Percentiles rank a stretch among this genome's conserved stretches.
Evolutionary conservation across 495 filamentous ascomycete genomes (phyloP).

Genomic region (Sporormia fimetaria): DNA sequence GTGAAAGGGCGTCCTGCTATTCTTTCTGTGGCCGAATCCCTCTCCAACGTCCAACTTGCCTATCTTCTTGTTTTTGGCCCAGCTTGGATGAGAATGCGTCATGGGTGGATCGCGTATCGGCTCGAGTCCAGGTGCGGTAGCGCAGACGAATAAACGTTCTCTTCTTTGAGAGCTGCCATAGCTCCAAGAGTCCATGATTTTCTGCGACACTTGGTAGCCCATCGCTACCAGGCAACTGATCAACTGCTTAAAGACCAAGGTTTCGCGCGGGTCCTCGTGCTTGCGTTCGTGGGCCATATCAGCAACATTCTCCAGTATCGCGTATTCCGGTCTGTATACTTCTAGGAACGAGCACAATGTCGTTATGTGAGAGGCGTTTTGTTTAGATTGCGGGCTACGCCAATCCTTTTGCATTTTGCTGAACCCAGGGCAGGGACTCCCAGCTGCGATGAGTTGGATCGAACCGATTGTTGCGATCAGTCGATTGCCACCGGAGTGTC

Average conservation of each 20-base stretch:
- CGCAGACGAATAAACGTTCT: slow-evolving; percentile 52
- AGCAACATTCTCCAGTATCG: slow-evolving; percentile 60
- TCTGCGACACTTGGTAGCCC: slow-evolving; percentile 58
- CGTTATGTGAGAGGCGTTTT: slow-evolving; percentile 60
- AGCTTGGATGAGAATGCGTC: slow-evolving; percentile 49
- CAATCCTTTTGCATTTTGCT: slow-evolving; percentile 46
- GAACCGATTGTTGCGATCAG: slow-evolving; percentile 45
- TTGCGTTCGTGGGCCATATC: slow-evolving; percentile 40
- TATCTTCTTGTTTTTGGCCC: slow-evolving; percentile 31
- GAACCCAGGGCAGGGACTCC: slow-evolving; percentile 65
- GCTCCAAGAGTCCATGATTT: slow-evolving; percentile 55
- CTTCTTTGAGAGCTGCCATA: slow-evolving; percentile 52
- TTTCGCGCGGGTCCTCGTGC: slow-evolving; percentile 29
- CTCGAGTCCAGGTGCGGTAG: slow-evolving; percentile 49
- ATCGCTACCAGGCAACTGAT: slow-evolving; percentile 58
- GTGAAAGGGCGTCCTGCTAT: slow-evolving; percentile 44
- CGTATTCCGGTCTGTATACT: slow-evolving; percentile 60
- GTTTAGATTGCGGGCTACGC: slow-evolving; percentile 36
- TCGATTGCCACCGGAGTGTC: slow-evolving; percentile 31
- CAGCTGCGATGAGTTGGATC: slow-evolving; percentile 58
- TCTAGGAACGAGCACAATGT: slow-evolving; percentile 64
- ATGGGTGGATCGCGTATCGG: slow-evolving; percentile 43
- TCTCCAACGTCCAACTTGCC: slow-evolving; percentile 51
- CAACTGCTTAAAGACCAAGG: slow-evolving; percentile 56
- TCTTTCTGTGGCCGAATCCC: slow-evolving; percentile 42